Base-by-base conservation (phyloP, 176 grass and related monocot species). In the Raddia distichophylla region DNA sequence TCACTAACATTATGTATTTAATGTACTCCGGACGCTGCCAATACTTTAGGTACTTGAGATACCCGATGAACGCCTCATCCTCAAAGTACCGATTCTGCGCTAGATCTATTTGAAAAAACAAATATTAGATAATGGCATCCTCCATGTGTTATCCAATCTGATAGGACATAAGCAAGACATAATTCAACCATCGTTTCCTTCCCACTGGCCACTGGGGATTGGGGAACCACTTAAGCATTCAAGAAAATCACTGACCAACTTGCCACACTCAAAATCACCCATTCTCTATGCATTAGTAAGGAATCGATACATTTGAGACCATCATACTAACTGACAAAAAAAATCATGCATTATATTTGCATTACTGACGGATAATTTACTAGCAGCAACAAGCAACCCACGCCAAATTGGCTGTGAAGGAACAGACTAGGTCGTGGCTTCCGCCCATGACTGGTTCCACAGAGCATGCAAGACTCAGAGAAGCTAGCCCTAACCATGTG, bases 71-170 rank as follows among this genome's bases (percentile, higher is more conserved):
- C 17, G 90, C 93, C 67, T 95, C 96, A 67, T 95, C 96, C 83
- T 98, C 96, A 70, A 98, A 93, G 68, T 95, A 98, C 22, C 96
- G 85, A 64, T 98, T 98, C 84, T 98, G 96, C 4, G 96, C 96
- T 81, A 95, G 93, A 93, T 98, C 96, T 91, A 80, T 33, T 65
- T 33, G 8, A 79, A 78, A 7, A 86, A 80, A 87, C 63, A 71
- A 64, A 18, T 3, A 66, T 14, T 74, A 49, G 14, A 65, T 27
- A 43, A 82, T 15, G 16, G 12, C 32, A 58, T 83, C 33, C 63
- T 60, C 22, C 18, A 78, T 55, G 64, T 10, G 17, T 5, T 32
- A 73, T 10, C 11, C 46, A 80, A 10, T 57, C 59, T 43, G 43
- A 40, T 22, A 64, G 32, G 1, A 47, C 62, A 18, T 53, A 61